Percentiles rank a stretch among this genome's conserved stretches.
These are phyloP conservation scores for Mortierella antarctica DNA, from an alignment of 192 early-diverging fungal genomes.

Conservation along the genomic window DNA sequence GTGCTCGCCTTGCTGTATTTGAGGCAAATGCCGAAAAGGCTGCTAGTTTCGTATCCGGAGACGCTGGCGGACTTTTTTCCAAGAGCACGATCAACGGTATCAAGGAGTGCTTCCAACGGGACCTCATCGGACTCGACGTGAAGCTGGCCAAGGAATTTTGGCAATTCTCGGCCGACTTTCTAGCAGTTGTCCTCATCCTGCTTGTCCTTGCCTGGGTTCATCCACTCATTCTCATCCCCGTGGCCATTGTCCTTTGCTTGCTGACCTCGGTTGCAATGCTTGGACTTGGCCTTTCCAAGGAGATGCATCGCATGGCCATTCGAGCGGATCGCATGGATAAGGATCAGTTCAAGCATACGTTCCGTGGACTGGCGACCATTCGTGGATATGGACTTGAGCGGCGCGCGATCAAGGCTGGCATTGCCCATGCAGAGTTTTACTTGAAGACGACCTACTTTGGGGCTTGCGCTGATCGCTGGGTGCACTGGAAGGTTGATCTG, in stretches of 20 bases:
- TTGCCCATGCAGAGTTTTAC: slow-evolving; percentile 41
- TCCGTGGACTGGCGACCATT: slow-evolving; percentile 46
- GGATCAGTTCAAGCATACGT: slow-evolving; percentile 51
- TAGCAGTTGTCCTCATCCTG: slow-evolving; percentile 25
- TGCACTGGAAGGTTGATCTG: slow-evolving; percentile 53
- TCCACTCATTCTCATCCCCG: slow-evolving; percentile 33
- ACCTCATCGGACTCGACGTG: slow-evolving; percentile 41
- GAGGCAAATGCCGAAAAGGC: slow-evolving; percentile 37
- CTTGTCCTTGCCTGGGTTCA: slow-evolving; percentile 9
- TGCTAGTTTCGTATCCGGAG: slow-evolving; percentile 24
- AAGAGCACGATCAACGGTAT: slow-evolving; percentile 36
- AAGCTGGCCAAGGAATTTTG: slow-evolving; percentile 52
- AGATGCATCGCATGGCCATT: slow-evolving; percentile 51
- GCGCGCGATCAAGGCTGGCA: slow-evolving; percentile 42
- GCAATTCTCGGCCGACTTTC: slow-evolving; percentile 38
- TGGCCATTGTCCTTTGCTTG: slow-evolving; percentile 18
- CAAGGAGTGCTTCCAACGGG: slow-evolving; percentile 45
- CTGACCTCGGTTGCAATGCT: slow-evolving; percentile 33
- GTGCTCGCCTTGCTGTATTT: slow-evolving; percentile 42
- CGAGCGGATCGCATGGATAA: slow-evolving; percentile 49
- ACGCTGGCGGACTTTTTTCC: slow-evolving; percentile 38
- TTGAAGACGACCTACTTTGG: slow-evolving; percentile 47
- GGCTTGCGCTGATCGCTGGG: slow-evolving; percentile 45
- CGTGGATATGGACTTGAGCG: slow-evolving; percentile 49
- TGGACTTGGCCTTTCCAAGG: slow-evolving; percentile 44